Base-by-base conservation (phyloP, 2,329 filamentous ascomycete species). In the Geosmithia flava region DNA sequence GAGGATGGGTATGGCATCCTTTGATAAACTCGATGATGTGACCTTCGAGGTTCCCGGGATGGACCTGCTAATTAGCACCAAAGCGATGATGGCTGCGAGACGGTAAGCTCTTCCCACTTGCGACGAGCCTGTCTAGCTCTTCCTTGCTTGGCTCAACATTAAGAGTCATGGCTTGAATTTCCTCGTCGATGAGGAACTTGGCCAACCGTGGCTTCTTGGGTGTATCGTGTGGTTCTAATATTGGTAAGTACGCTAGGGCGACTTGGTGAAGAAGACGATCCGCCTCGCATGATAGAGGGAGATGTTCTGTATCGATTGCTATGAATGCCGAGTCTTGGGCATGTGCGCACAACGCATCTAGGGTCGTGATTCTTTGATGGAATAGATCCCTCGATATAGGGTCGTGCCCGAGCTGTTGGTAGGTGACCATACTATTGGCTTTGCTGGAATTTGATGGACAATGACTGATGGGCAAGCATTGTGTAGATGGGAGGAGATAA, bases 261-360 rank as follows among this genome's bases (percentile, higher is more conserved):
- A 55, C 53, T 30, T 55, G 53, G 20, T 51, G 46, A 33, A 55
- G 51, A 16, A 54, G 19, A 10, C 49, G 53, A 23, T 51, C 52
- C 27, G 29, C 41, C 43, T 48, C 44, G 43, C 49, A 50, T 42
- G n/a, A 33, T 2, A 54, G 41, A 4, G 49, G 47, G 41, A 50
- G 48, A 46, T 52, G 48, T 37, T 54, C 51, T 41, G 45, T 50
- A 43, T 54, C 51, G 13, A 54, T 47, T 1, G 42, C 48, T 13
- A 54, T 33, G 33, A 54, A 50, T 4, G 48, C 8, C 23, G 48
- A 47, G 20, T 51, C 44, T 20, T 50, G 42, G 33, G 47, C 16
- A 20, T 13, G 39, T 39, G 50, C 8, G n/a, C 2, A 29, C 7
- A 52, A 46, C 0, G 23, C 43, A 7, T 50, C 1, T 2, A 54